Evolutionary conservation across 768 basidiomycete species (phyloP), one percentile per base, ranked within the genome.

Genomic region (Lactarius sanguifluus): DNA sequence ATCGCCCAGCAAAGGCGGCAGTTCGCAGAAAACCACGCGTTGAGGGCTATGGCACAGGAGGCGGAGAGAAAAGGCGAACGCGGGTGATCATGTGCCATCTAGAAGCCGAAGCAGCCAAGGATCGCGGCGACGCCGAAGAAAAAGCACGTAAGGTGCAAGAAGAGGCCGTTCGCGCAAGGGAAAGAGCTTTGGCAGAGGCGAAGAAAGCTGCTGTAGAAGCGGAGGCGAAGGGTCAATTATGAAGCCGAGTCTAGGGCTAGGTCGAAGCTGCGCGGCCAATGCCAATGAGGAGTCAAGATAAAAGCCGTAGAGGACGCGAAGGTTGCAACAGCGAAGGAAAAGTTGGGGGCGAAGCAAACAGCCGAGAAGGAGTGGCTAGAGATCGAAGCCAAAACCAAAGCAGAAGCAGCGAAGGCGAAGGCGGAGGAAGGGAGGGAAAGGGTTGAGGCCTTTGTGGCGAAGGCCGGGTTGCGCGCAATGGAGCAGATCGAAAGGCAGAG

Each of bases 401-500:
- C 23, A 13, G 47, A 23, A 25, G 47, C 23, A 0, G 47, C 23
- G 10, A 23, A n/a, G 45, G n/a, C 38, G 9, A 12, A 43, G 18
- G 43, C 3, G 20, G 43, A n/a, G 20, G 43, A 45, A 9, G 20
- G 4, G 20, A 45, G 43, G 20, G 10, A 45, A 2, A 45, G 43
- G 43, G 3, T n/a, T 18, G 38, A 40, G 38, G 20, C 20, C 30
- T 30, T 30, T 32, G 30, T 8, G 8, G 41, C 15, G 18, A 50
- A 25, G 50, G 50, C 23, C 7, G 50, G 16, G 23, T 50, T 15
- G 2, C 13, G 50, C n/a, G 50, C 5, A n/a, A 40, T 1, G 20
- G 61, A 59, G 20, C 6, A 32, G 38, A n/a, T 59, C 32, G 18
- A 8, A 32, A 59, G 18, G 40, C 57, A 55, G 57, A 67, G 66